Evolutionary conservation across 495 filamentous ascomycete genomes (phyloP), one percentile per base, ranked within the genome.

Genomic region (Aspergillus campestris): DNA sequence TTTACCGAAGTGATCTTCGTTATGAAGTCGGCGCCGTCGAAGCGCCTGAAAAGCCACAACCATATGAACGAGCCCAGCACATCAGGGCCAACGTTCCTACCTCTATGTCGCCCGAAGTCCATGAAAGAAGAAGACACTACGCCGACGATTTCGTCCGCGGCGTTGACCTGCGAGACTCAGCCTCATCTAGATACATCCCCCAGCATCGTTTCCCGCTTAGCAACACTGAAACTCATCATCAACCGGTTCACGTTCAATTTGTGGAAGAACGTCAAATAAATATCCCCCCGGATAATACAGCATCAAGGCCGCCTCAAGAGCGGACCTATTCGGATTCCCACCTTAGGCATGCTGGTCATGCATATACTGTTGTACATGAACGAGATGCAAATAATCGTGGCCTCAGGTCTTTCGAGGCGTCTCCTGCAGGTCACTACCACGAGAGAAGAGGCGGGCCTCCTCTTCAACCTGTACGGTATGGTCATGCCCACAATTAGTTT

Each of bases 91-190:
- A 58, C 48, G 51, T 49, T 7, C 43, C 36, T 18, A 43, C 49
- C 15, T 28, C 42, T 44, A 34, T 57, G 33, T 38, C 51, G 12
- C 41, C 54, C 44, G 51, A 49, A 27, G 31, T 41, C 15, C 44
- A 51, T 30, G 44, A 48, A 7, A 50, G 52, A 29, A 59, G 57
- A 24, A 58, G 53, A 18, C 45, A 59, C 12, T 67, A 71, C 50
- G 65, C 67, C 7, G 60, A 67, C 45, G 64, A 51, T 44, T 69
- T 71, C 45, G 58, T 69, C 42, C 67, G 64, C 44, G 53, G 55
- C 29, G 49, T 71, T 57, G 64, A 62, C 47, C 42, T 53, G 15
- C 56, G 49, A 35, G 62, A 64, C 32, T 47, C 54, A 31, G 43
- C 40, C 40, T 54, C 59, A 32, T 37, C 49, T 42, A 58, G 59